Base-by-base conservation (phyloP, 306 rosid species). In the Dryas alaskensis region DNA sequence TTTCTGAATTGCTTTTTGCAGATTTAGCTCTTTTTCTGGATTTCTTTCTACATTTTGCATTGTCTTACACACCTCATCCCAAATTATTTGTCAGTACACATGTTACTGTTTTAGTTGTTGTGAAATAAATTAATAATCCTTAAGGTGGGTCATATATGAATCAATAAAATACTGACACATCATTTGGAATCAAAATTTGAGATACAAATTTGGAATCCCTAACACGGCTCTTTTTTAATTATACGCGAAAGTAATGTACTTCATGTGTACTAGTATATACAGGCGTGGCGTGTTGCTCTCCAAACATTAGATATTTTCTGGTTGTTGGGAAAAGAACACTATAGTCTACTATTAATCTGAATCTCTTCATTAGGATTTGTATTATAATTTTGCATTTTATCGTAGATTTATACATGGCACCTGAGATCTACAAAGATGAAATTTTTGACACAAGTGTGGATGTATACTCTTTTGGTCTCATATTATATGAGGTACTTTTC, bases 381-480 rank as follows among this genome's bases (percentile, higher is more conserved):
- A 67, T 60, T 43, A 61, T 79, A 48, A 54, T 81, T 67, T 46
- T 86, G 79, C 62, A 39, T 78, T 65, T 67, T 75, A 63, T 59
- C 81, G 81, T 71, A 95, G 99, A 84, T 86, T 82, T 86, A 70
- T 95, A 95, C 62, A 46, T 92, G 87, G 96, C 98, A 67, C 99
- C 99, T 10, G 99, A 95, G 81, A 77, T 88, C 78, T 92, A 86
- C 92, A 92, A 42, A 74, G 89, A 87, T 73, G 91, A 88, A 53
- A 81, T 84, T 69, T 95, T 95, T 77, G 92, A 84, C 78, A 92
- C 91, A 85, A 87, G 92, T 66, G 98, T 79, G 76, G 99, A 95
- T 85, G 86, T 86, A 6, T 95, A 87, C 81, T 89, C 98, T 72
- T 95, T 92, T 49, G 99, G 98, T 73, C 96, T 95, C 65, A 73